Conservation (phyloP, 495 filamentous ascomycete genomes). For the Bacidia gigantensis region DNA sequence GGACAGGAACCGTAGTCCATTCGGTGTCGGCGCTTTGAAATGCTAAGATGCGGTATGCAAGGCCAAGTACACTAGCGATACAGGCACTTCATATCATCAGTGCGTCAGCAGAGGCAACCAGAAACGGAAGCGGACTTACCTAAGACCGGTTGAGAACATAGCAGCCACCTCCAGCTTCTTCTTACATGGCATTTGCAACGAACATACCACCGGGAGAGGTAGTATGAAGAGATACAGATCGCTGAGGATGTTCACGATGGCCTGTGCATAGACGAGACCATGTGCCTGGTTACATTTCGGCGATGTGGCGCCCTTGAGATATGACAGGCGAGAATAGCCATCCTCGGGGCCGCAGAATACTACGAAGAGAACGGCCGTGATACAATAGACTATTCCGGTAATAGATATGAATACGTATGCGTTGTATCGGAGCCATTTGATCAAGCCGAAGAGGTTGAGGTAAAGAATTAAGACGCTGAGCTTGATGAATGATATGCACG, state of each 20-base stretch:
- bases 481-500: constrained; percentile 13
- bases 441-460: constrained; percentile 9
- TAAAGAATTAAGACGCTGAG: constrained; percentile 12
- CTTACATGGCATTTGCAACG: constrained; percentile 9
- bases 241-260: constrained; percentile 12
- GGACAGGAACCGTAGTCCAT: not conserved
- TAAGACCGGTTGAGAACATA: constrained; percentile 14
- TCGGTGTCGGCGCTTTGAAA: not conserved
- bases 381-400: constrained; percentile 10
- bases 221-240: constrained; percentile 17
- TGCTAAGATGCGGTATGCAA: not conserved
- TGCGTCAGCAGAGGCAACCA: not conserved
- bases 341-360: constrained; percentile 2
- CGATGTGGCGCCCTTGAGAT: constrained; percentile 6
- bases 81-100: not conserved
- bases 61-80: not conserved
- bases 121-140: constrained; percentile 6
- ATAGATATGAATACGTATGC: constrained; percentile 5
- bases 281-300: constrained; percentile 1
- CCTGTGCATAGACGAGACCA: constrained; percentile 1
- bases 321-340: constrained; percentile 5
- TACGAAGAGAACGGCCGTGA: not conserved
- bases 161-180: constrained; percentile 10
- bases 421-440: constrained; percentile 10
- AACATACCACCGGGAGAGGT: constrained; percentile 14